These are phyloP conservation scores for Apiotrichum akiyoshidainum DNA, from an alignment of 1,284 basidiomycete genomes.

Conservation along the genomic window DNA sequence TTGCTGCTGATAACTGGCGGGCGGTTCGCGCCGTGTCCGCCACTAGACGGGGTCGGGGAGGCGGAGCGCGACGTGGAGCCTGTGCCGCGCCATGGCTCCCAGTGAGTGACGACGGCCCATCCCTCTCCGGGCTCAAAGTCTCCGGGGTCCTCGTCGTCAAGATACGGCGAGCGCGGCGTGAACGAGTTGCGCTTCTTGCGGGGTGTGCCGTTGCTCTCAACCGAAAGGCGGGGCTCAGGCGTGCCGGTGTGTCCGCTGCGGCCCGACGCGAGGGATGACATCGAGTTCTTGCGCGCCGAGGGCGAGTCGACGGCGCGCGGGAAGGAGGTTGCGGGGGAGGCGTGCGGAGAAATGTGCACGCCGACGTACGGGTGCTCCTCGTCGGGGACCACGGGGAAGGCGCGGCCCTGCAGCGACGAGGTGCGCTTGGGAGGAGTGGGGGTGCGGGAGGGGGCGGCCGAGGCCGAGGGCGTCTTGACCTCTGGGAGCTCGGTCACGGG, in stretches of 20 bases:
- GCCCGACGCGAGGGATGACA: neutral
- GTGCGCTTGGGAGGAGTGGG: conserved; percentile 7
- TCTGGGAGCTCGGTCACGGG: conserved; percentile 8
- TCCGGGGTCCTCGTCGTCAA: conserved; percentile 48
- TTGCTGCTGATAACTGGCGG: too few relatives aligned
- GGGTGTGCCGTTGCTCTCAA: conserved; percentile 2
- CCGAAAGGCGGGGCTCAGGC: conserved; percentile 1
- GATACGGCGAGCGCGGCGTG: conserved; percentile 29
- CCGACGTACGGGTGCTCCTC: conserved; percentile 43
- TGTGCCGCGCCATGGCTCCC: conserved; percentile 1
- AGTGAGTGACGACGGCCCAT: conserved; percentile 32
- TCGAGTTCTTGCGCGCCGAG: conserved; percentile 22
- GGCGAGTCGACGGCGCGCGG: conserved; percentile 38
- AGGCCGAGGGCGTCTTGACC: neutral
- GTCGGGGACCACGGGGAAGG: conserved; percentile 46
- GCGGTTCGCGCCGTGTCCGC: neutral
- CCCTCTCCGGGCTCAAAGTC: conserved; percentile 47
- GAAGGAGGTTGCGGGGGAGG: conserved; percentile 24
- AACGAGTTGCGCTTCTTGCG: conserved; percentile 14
- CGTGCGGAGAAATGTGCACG: conserved; percentile 35
- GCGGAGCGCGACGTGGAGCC: too few relatives aligned
- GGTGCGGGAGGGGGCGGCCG: neutral
- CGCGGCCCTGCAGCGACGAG: conserved; percentile 1
- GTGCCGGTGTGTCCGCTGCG: neutral
- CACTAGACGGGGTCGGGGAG: neutral